A percentile compares a stretch with the other conserved stretches of the same genome.
phyloP scores from a whole-genome alignment of 2,329 filamentous ascomycete species.

The Leptographium lundbergii region DNA sequence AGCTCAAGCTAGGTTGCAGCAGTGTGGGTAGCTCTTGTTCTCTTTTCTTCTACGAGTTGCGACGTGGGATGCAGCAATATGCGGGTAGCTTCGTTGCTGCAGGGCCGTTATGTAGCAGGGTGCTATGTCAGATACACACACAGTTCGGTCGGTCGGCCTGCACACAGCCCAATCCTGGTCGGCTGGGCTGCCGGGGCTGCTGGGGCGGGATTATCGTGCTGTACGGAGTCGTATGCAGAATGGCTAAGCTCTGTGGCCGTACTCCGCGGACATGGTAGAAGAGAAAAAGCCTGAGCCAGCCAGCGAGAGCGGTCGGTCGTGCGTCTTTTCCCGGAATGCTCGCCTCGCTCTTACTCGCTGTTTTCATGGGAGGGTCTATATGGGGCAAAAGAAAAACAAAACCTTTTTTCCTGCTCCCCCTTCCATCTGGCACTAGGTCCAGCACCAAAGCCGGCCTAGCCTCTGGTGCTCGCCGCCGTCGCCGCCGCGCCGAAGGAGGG shows the following conservation, averaged over 20 bases:
- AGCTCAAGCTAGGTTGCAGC: not conserved
- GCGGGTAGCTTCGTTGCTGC: not conserved
- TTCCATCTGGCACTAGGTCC: not conserved
- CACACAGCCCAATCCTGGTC: not conserved
- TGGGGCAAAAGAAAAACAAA: not conserved
- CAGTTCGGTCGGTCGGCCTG: not conserved
- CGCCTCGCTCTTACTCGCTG: constrained; percentile 5
- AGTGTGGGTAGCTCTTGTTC: constrained; percentile 2
- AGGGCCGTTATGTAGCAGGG: not conserved
- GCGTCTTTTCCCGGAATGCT: not conserved
- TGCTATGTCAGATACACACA: not conserved
- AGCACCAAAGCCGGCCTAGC: constrained; percentile 2
- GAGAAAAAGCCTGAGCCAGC: not conserved
- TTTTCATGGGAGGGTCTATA: not conserved
- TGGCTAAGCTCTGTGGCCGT: not conserved
- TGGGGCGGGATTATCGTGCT: not conserved
- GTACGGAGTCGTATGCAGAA: not conserved
- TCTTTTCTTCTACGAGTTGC: not conserved
- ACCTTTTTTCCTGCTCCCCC: not conserved
- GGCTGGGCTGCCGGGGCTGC: not conserved
- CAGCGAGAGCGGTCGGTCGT: not conserved
- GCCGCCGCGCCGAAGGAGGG: constrained; percentile 1
- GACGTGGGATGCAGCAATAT: not conserved
- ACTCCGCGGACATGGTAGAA: not conserved
- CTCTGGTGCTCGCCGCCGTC: constrained; percentile 1